Base-by-base conservation (phyloP, 305 asterid genomes). In the Plantago coronopus region DNA sequence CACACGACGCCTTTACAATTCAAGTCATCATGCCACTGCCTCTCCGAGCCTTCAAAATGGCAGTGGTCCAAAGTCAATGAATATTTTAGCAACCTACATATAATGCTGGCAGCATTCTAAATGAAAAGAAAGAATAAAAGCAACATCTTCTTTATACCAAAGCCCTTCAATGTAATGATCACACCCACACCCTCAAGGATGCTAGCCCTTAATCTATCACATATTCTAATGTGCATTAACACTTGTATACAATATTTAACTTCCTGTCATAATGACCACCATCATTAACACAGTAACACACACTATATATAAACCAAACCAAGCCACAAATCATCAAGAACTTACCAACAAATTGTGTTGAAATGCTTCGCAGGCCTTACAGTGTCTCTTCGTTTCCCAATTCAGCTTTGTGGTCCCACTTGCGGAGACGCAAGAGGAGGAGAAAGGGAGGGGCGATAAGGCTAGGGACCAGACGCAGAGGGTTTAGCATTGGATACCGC, bases 381-480 rank as follows among this genome's bases (percentile, higher is more conserved):
- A 45, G 72, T 15, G 59, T 61, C 49, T 70, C 84, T n/a, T 23
- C 73, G 5, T 57, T 74, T 38, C 59, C 87, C 44, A 80, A 71
- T 72, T 72, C 85, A 68, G 55, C 72, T 55, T 70, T 56, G 66
- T 71, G 83, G 85, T 83, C 77, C 71, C 62, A 74, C 55, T 34
- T 63, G 42, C 74, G 81, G 2, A 72, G 84, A 5, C 72, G 76
- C 8, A 49, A 14, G 63, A 57, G 87, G 75, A 48, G 80, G 66
- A 66, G 82, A 25, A 79, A 68, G 61, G 65, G 85, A 10, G 48
- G 77, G 48, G 62, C 76, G 7, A 43, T 78, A 17, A 76, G 87
- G 64, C 34, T 80, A 14, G 87, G 87, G 46, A 77, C 51, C 49
- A 80, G 71, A 60, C 71, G 89, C 21, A 73, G 85, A 67, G 87